Evolutionary conservation across 2,329 filamentous ascomycete genomes (phyloP), one percentile per base, ranked within the genome.

Genomic region (Pochonia chlamydosporia): DNA sequence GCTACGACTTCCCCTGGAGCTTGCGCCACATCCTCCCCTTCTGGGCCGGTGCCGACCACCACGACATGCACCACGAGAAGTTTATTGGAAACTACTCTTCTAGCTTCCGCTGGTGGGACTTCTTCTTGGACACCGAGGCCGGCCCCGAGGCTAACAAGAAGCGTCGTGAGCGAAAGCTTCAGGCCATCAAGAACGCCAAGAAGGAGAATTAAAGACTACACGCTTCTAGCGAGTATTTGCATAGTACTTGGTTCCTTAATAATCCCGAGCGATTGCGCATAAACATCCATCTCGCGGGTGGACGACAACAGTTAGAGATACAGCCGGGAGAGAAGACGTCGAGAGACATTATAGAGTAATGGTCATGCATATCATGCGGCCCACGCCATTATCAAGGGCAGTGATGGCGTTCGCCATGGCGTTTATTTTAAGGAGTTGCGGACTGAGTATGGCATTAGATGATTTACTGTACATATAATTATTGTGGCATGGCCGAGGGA

Each of bases 21-120:
- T 73, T 99, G 71, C 89, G 91, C 69, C 89, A 96, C 70, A 87
- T 97, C 76, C 74, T 99, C 44, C 93, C 93, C 30, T 91, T 99
- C 81, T 99, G 93, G 93, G 92, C 92, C 47, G 93, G 93, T 52
- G 93, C 93, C 47, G 84, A 95, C 59, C 92, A 97, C 73, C 93
- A 99, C 73, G 93, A 99, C 63, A 75, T 90, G 39, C 93, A 99
- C 73, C 93, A 99, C 73, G 93, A 99, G 76, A 89, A 90, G 66
- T 99, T 99, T 73, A 90, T 99, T 54, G 93, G 93, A 59, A 99
- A 99, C 76, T 99, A 97, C 67, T 77, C 92, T 44, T 96, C 90
- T 64, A 95, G 89, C 76, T 99, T 99, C 82, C 82, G 92, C 68
- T 99, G 93, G 93, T 99, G 93, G 93, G 93, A 99, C 73, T 95